Evolutionary conservation across 805 yeast genomes (phyloP).

Genomic region (Allodekkera sacchari): DNA sequence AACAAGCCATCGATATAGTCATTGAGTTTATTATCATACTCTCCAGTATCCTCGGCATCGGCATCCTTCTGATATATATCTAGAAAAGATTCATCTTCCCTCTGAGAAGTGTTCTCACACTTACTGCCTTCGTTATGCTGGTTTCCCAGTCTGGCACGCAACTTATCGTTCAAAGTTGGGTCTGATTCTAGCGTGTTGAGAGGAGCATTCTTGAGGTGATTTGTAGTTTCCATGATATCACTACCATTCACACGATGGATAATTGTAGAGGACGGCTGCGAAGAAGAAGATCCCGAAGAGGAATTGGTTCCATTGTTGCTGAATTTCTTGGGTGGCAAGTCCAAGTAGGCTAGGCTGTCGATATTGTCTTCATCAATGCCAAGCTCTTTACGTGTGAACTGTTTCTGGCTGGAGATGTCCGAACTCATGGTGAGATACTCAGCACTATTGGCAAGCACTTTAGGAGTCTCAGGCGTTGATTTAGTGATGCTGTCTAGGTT

Average conservation of each 20-base stretch:
- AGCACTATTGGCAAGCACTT: no score
- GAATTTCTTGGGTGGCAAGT: constrained; percentile 5
- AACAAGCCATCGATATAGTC: constrained; percentile 32
- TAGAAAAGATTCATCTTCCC: no score
- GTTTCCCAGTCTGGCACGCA: constrained; percentile 2
- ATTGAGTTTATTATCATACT: constrained; percentile 20
- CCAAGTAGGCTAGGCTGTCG: constrained; percentile 9
- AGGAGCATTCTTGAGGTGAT: constrained; percentile 6
- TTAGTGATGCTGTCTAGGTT: no score
- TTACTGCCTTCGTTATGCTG: background rate
- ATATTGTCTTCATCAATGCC: constrained; percentile 12
- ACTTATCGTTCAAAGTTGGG: constrained; percentile 5
- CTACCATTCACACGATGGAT: constrained; percentile 12
- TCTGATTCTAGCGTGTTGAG: constrained; percentile 20
- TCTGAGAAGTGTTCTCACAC: background rate
- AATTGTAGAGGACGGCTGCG: constrained; percentile 23
- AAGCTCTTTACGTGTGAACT: constrained; percentile 17
- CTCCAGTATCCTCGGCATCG: background rate
- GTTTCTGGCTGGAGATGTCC: no score
- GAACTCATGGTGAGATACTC: no score
- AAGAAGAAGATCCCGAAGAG: constrained; percentile 13
- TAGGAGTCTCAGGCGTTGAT: no score
- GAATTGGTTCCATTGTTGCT: constrained; percentile 5
- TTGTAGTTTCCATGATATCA: constrained; percentile 6
- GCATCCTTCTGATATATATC: no score